Evolutionary conservation across 176 grass and related monocot genomes (phyloP).

Genomic region (Triticum turgidum): DNA sequence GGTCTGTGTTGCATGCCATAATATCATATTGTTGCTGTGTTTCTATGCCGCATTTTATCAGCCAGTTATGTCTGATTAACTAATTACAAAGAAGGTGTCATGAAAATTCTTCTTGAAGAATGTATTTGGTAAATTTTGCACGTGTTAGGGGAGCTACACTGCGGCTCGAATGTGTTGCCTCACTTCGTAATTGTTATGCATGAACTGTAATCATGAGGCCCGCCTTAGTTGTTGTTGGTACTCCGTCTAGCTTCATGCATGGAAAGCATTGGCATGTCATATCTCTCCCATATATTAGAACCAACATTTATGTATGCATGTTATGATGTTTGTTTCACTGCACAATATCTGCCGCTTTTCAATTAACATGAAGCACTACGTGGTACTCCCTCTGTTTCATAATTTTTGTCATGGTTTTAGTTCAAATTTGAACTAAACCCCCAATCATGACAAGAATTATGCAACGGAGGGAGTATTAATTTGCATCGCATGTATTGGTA

Average conservation of each 20-base stretch:
- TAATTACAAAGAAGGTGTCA: too few species aligned
- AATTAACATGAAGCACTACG: too few species aligned
- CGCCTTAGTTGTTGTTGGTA: too few species aligned
- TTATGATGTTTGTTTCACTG: too few species aligned
- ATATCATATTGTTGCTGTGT: too few species aligned
- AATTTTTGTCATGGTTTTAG: not conserved
- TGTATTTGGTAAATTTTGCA: not conserved
- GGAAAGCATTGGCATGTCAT: not conserved
- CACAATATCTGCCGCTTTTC: too few species aligned
- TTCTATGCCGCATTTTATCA: too few species aligned
- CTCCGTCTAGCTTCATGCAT: not conserved
- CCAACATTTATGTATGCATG: too few species aligned
- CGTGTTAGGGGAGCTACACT: not conserved
- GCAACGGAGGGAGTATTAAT: not conserved
- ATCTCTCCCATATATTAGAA: not conserved
- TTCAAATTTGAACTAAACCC: not conserved
- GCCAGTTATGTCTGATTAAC: too few species aligned
- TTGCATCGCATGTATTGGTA: too few species aligned
- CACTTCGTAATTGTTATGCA: not conserved
- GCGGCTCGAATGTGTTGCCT: not conserved
- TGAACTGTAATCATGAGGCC: not conserved
- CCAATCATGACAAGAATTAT: too few species aligned
- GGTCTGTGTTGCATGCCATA: too few species aligned
- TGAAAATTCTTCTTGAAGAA: not conserved
- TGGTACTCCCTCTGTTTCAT: not conserved